A percentile compares a stretch with the other conserved stretches of the same genome.
Conservation (phyloP, 164 flowering plant genomes). For the Annona squamosa region DNA sequence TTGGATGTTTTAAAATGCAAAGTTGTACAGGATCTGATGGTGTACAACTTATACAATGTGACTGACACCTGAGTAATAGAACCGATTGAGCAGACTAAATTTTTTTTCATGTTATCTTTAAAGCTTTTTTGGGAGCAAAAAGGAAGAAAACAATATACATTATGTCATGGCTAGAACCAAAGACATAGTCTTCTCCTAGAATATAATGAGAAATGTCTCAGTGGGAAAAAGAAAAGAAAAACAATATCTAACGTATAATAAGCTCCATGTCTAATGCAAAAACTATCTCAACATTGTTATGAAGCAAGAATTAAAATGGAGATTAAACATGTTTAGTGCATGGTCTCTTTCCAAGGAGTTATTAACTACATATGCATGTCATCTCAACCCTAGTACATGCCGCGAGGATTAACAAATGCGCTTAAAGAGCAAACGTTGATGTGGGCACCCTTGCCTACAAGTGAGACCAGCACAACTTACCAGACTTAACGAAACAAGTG, state of each 20-base stretch:
- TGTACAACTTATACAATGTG: constrained; percentile 1
- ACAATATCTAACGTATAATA: neutral
- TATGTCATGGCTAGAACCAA: neutral
- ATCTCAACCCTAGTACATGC: neutral
- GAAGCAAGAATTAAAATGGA: neutral
- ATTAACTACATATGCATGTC: neutral
- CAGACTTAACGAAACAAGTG: neutral
- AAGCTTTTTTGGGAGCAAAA: neutral
- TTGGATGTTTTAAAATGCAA: constrained; percentile 22
- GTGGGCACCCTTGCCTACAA: neutral
- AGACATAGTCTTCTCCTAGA: neutral
- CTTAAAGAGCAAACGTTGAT: neutral
- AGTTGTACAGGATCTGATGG: constrained; percentile 21
- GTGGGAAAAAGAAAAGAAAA: neutral
- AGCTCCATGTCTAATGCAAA: neutral
- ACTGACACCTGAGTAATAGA: constrained; percentile 3
- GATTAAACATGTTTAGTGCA: neutral
- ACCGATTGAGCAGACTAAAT: neutral
- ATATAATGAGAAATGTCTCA: neutral
- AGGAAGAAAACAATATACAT: neutral
- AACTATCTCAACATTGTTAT: neutral
- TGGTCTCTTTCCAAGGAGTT: neutral
- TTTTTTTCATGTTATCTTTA: neutral
- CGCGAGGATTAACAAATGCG: neutral
- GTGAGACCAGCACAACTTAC: neutral